A percentile compares a stretch with the other conserved stretches of the same genome.
phyloP scores from a whole-genome alignment of 2,329 filamentous ascomycete species.

The Nemania serpens region DNA sequence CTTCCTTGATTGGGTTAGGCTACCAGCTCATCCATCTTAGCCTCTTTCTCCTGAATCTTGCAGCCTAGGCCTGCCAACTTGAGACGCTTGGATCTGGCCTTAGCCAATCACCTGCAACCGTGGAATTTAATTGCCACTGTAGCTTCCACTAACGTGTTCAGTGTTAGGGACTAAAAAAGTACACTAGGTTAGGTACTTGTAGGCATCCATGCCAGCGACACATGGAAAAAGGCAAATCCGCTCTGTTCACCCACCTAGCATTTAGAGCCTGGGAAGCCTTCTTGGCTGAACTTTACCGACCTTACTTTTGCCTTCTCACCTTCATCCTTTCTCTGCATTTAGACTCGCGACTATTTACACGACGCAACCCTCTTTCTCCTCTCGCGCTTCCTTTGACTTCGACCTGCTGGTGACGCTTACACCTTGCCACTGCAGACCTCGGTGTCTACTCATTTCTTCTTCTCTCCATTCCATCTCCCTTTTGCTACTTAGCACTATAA shows the following conservation, averaged over 20 bases:
- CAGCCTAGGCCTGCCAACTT: background rate
- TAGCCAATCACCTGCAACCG: too few species aligned
- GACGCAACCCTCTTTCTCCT: background rate
- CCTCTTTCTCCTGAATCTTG: background rate
- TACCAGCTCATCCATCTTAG: background rate
- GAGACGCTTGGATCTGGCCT: too few species aligned
- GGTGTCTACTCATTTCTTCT: constrained; percentile 14
- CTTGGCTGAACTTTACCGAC: too few species aligned
- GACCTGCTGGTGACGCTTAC: constrained; percentile 11
- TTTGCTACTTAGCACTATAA: constrained; percentile 19
- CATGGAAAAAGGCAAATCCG: background rate
- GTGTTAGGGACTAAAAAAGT: too few species aligned
- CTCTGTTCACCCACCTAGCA: background rate
- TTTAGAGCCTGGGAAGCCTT: too few species aligned
- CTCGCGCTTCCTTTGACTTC: constrained; percentile 6
- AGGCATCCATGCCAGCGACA: too few species aligned
- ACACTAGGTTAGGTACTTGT: too few species aligned
- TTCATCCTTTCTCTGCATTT: too few species aligned
- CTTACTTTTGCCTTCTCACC: too few species aligned
- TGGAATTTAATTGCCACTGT: too few species aligned
- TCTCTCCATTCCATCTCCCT: constrained; percentile 15
- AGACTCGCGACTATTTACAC: background rate
- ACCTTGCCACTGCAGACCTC: constrained; percentile 4
- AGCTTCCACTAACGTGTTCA: too few species aligned
- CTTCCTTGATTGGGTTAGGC: background rate